A percentile compares a stretch with the other conserved stretches of the same genome.
These are phyloP conservation scores for Arthrobotrys musiformis DNA, from an alignment of 2,329 filamentous ascomycete species.

Conservation along the genomic window DNA sequence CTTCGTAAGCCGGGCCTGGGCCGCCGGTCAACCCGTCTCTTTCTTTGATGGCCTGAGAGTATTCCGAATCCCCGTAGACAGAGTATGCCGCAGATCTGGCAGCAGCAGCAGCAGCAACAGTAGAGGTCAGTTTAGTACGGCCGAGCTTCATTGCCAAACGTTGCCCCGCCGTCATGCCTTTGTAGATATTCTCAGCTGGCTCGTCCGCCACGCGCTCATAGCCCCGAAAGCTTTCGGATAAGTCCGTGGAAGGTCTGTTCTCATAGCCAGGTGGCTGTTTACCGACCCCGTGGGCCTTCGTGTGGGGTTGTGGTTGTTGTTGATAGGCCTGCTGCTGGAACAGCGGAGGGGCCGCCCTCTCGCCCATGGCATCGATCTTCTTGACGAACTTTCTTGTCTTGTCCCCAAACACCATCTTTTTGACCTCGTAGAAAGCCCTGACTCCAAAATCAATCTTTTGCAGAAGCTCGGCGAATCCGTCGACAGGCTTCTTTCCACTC, in stretches of 20 bases:
- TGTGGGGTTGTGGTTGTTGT: neutral
- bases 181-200: slow-evolving; percentile 13
- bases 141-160: slow-evolving; percentile 11
- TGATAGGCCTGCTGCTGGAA: too few relatives aligned
- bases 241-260: neutral
- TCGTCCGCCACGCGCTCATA: slow-evolving; percentile 16
- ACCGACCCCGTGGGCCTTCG: neutral
- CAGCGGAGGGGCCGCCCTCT: neutral
- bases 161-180: slow-evolving; percentile 7
- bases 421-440: slow-evolving; percentile 55
- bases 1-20: neutral
- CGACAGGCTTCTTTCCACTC: slow-evolving; percentile 25
- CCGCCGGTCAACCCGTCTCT: slow-evolving; percentile 1
- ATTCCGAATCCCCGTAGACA: slow-evolving; percentile 40
- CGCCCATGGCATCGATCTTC: neutral
- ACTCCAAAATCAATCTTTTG: slow-evolving; percentile 54
- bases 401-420: slow-evolving; percentile 37
- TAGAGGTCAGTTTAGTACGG: neutral
- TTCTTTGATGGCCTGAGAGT: slow-evolving; percentile 2
- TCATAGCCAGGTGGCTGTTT: neutral
- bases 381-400: slow-evolving; percentile 32
- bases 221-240: neutral
- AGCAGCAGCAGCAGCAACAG: neutral
- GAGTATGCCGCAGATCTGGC: neutral
- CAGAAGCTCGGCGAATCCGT: slow-evolving; percentile 58